Percentiles rank a stretch among this genome's conserved stretches.
Evolutionary conservation across 2,329 filamentous ascomycete genomes (phyloP).

Genomic region (Epichloe amarillans): DNA sequence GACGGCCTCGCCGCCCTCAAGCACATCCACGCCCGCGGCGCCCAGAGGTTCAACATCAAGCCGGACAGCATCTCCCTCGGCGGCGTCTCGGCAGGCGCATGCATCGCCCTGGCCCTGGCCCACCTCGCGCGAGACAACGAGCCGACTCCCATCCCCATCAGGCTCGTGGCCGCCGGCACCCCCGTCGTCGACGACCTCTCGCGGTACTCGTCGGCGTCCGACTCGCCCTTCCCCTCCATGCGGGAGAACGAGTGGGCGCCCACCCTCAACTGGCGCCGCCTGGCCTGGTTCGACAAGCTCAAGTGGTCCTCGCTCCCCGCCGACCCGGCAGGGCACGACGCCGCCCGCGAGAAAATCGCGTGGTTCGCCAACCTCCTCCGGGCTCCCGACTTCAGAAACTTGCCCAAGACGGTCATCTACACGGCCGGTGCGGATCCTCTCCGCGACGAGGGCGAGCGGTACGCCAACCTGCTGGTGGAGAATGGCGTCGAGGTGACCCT

Average conservation of each 20-base stretch:
- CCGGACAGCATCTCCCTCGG: conserved; percentile 27
- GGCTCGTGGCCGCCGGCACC: conserved; percentile 25
- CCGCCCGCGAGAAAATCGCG: conserved; percentile 9
- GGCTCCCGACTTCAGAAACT: conserved; percentile 19
- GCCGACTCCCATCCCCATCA: conserved; percentile 18
- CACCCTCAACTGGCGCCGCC: conserved; percentile 28
- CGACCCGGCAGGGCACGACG: conserved; percentile 6
- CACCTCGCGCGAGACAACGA: conserved; percentile 27
- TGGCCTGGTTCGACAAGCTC: conserved; percentile 27
- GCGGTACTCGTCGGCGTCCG: conserved; percentile 19
- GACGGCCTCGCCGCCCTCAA: conserved; percentile 34
- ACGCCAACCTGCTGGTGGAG: conserved; percentile 27
- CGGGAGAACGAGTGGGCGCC: conserved; percentile 27
- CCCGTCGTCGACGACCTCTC: conserved; percentile 26
- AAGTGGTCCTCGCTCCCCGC: conserved; percentile 16
- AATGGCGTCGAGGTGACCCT: conserved; percentile 31
- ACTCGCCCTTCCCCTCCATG: conserved; percentile 28
- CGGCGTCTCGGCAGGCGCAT: conserved; percentile 31
- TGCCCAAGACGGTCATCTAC: conserved; percentile 26
- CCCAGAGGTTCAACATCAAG: conserved; percentile 23
- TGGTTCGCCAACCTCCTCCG: conserved; percentile 21
- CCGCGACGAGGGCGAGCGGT: conserved; percentile 35
- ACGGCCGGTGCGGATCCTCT: conserved; percentile 31
- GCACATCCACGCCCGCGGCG: conserved; percentile 23
- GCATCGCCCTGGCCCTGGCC: conserved; percentile 23